A percentile compares a stretch with the other conserved stretches of the same genome.
These are phyloP conservation scores for Colletotrichum chlorophyti DNA, from an alignment of 2,329 filamentous ascomycete genomes.

Conservation along the genomic window DNA sequence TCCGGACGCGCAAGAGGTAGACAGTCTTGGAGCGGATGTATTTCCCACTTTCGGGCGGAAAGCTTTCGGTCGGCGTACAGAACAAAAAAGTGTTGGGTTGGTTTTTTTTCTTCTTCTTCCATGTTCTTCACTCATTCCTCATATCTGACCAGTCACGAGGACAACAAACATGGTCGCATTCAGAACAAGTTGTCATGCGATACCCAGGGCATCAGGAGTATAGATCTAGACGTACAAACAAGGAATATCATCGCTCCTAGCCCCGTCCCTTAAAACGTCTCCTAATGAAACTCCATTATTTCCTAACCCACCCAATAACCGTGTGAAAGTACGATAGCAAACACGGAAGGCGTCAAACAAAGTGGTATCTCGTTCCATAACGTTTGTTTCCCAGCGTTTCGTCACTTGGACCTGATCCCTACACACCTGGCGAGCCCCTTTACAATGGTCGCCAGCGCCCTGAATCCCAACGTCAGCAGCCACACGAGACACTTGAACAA, in stretches of 20 bases:
- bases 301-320: too few relatives aligned
- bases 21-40: too few relatives aligned
- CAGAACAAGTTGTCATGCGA: conserved; percentile 31
- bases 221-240: conserved; percentile 28
- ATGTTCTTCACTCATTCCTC: conserved; percentile 23
- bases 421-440: conserved; percentile 59
- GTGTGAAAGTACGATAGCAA: neutral
- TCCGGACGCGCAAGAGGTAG: conserved; percentile 66
- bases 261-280: conserved; percentile 6
- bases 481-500: conserved; percentile 66
- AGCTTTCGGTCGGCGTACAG: conserved; percentile 15
- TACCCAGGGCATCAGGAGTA: conserved; percentile 30
- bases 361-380: conserved; percentile 25
- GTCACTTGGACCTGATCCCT: conserved; percentile 33
- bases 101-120: conserved; percentile 1
- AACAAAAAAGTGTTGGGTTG: conserved; percentile 1
- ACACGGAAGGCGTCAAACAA: neutral
- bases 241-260: conserved; percentile 17
- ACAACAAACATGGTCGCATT: conserved; percentile 15
- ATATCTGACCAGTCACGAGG: conserved; percentile 18
- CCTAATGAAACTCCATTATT: conserved; percentile 15
- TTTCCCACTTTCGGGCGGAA: neutral
- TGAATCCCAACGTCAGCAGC: conserved; percentile 62
- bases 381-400: neutral
- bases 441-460: conserved; percentile 57